These are phyloP conservation scores for Puccinia novopanici DNA, from an alignment of 1,284 basidiomycete genomes.

Conservation along the genomic window DNA sequence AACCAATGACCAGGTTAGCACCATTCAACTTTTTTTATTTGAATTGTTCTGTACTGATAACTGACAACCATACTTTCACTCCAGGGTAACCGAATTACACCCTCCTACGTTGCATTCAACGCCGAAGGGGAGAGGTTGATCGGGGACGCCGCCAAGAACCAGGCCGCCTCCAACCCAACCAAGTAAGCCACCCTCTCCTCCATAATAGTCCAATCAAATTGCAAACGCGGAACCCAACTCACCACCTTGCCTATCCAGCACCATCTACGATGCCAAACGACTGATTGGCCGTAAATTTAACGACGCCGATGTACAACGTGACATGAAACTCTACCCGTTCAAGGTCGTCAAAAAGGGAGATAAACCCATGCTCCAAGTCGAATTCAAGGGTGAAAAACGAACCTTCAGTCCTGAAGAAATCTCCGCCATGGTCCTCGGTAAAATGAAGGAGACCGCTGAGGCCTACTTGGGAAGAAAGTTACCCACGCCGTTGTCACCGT, in stretches of 20 bases:
- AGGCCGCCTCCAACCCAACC: conserved; percentile 64
- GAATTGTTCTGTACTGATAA: neutral
- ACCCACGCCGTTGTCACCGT: conserved; percentile 70
- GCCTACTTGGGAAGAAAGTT: conserved; percentile 95
- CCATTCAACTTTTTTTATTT: neutral
- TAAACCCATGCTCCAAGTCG: conserved; percentile 85
- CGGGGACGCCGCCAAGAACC: conserved; percentile 68
- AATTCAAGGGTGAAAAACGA: conserved; percentile 60
- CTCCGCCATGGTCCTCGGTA: conserved; percentile 92
- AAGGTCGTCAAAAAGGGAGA: conserved; percentile 73
- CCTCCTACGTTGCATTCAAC: conserved; percentile 78
- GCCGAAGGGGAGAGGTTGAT: conserved; percentile 80
- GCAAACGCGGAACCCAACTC: conserved; percentile 47
- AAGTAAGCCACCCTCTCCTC: conserved; percentile 56
- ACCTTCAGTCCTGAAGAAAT: conserved; percentile 86
- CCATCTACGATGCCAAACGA: conserved; percentile 84
- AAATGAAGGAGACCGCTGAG: conserved; percentile 99
- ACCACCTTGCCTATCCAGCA: conserved; percentile 78
- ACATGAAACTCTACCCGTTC: conserved; percentile 97
- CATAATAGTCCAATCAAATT: neutral
- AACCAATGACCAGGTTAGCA: conserved; percentile 68
- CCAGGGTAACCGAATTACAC: conserved; percentile 94
- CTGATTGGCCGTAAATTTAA: conserved; percentile 82
- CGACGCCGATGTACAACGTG: conserved; percentile 86
- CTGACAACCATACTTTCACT: conserved; percentile 58